phyloP scores from a whole-genome alignment of 2,329 filamentous ascomycete genomes.

The Aspergillus luchuensis region DNA sequence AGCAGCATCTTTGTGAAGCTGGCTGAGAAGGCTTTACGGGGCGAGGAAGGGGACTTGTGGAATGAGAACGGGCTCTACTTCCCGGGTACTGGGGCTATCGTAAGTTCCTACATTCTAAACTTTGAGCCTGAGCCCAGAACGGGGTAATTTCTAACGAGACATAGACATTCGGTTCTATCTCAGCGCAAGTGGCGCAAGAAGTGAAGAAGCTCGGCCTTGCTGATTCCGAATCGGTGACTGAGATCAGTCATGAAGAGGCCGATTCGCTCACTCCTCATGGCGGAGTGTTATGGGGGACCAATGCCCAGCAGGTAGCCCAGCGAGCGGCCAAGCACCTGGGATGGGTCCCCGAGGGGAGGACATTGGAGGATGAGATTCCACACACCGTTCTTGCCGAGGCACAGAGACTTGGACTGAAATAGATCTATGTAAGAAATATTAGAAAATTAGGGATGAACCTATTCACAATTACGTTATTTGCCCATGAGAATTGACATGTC shows the following conservation, averaged over 20 bases:
- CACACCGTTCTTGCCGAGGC: conserved; percentile 27
- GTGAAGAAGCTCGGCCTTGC: conserved; percentile 24
- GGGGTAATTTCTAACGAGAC: not conserved
- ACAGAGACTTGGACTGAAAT: conserved; percentile 14
- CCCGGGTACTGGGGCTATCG: conserved; percentile 25
- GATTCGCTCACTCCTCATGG: conserved; percentile 27
- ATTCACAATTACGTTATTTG: too few species aligned
- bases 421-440: not conserved
- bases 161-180: conserved; percentile 30
- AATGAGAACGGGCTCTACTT: conserved; percentile 46
- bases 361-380: conserved; percentile 29
- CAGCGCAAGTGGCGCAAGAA: conserved; percentile 24
- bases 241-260: conserved; percentile 27
- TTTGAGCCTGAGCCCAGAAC: not conserved
- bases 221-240: conserved; percentile 22
- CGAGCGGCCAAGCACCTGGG: conserved; percentile 26
- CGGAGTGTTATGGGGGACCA: conserved; percentile 34
- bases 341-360: conserved; percentile 26
- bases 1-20: conserved; percentile 55
- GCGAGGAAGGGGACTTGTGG: conserved; percentile 36
- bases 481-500: too few species aligned
- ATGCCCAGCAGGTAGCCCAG: conserved; percentile 26
- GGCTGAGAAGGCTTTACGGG: conserved; percentile 46
- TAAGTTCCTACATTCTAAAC: conserved; percentile 16
- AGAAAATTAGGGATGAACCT: too few species aligned